phyloP scores from a whole-genome alignment of 345 rosid species.

The Cochlearia excelsa region DNA sequence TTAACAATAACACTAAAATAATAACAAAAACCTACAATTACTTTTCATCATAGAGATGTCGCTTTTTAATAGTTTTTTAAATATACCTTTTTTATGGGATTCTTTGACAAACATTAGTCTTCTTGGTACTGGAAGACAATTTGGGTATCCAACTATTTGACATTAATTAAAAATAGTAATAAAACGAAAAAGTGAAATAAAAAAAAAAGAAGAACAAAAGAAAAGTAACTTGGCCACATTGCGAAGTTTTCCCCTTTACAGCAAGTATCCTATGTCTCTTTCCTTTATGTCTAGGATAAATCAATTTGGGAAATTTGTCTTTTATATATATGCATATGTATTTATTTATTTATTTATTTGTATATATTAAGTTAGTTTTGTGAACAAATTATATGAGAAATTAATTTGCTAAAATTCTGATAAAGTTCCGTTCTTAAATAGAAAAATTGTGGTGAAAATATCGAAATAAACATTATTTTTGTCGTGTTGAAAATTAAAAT shows the following conservation, averaged over 20 bases:
- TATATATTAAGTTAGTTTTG: too few relatives aligned
- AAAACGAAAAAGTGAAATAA: slow-evolving; percentile 43
- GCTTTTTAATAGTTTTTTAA: not conserved
- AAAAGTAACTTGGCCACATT: slow-evolving; percentile 37
- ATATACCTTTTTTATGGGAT: slow-evolving; percentile 17
- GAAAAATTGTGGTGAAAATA: too few relatives aligned
- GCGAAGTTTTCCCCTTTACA: slow-evolving; percentile 39
- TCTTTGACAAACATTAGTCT: slow-evolving; percentile 37
- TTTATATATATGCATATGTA: not conserved
- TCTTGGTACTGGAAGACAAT: slow-evolving; percentile 36
- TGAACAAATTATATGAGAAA: too few relatives aligned
- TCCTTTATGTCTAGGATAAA: slow-evolving; percentile 54
- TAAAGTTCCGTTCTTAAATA: too few relatives aligned
- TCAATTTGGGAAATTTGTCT: not conserved
- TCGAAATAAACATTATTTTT: too few relatives aligned
- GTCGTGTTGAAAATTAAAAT: too few relatives aligned
- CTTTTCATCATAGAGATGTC: slow-evolving; percentile 1
- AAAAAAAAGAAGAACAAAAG: slow-evolving; percentile 17
- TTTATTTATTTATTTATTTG: too few relatives aligned
- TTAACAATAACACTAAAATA: slow-evolving; percentile 3
- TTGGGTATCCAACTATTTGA: slow-evolving; percentile 16
- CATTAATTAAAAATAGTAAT: slow-evolving; percentile 17
- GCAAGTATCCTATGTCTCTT: slow-evolving; percentile 62
- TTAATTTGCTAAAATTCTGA: too few relatives aligned
- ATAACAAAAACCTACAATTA: not conserved